Evolutionary conservation across 2,329 filamentous ascomycete species (phyloP).

Genomic region (Acephala macrosclerotiorum): DNA sequence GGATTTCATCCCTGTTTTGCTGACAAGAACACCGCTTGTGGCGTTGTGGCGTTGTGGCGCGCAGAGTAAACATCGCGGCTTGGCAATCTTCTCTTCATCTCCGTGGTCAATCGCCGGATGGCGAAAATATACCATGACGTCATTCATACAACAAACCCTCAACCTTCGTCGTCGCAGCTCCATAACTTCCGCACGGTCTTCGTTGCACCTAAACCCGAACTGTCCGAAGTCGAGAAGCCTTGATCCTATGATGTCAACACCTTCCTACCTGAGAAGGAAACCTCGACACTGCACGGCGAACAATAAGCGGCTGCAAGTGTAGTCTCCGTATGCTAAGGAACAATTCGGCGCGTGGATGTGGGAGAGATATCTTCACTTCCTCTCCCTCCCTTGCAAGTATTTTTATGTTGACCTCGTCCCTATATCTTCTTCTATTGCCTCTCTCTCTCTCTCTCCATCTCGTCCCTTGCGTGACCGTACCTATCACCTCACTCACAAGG

Average conservation of each 20-base stretch:
- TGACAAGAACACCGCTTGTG: not conserved
- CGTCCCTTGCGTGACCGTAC: not conserved
- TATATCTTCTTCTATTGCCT: not conserved
- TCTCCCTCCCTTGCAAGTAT: not conserved
- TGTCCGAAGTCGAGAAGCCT: not conserved
- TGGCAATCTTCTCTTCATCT: not conserved
- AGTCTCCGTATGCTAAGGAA: slow-evolving; percentile 5
- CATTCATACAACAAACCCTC: not conserved
- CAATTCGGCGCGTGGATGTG: not conserved
- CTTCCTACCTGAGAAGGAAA: not conserved
- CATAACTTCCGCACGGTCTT: not conserved
- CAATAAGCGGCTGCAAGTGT: not conserved
- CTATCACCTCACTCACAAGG: not conserved
- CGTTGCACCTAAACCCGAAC: slow-evolving; percentile 1
- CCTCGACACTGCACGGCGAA: not conserved
- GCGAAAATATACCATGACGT: not conserved
- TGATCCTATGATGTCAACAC: slow-evolving; percentile 5
- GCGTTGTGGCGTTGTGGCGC: not conserved
- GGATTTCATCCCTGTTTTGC: not conserved
- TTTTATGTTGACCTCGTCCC: not conserved
- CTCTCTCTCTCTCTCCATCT: not conserved
- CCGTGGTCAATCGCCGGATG: not conserved
- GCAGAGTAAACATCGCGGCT: not conserved
- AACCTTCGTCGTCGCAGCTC: not conserved
- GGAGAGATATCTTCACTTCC: not conserved